These are phyloP conservation scores for Fusarium tjaetaba DNA, from an alignment of 2,329 filamentous ascomycete genomes.

Conservation along the genomic window DNA sequence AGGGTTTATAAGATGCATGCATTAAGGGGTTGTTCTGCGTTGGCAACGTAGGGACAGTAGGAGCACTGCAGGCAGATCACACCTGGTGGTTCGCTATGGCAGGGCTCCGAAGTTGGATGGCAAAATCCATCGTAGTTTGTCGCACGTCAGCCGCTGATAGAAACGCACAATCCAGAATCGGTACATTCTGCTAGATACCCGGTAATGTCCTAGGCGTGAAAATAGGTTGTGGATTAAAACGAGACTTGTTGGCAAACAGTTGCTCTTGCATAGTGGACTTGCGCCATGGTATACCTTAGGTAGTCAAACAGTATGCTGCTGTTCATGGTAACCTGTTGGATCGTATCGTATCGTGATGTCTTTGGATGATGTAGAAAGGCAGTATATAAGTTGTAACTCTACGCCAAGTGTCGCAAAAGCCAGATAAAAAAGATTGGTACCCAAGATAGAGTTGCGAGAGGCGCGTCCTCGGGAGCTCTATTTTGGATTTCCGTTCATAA, in stretches of 20 bases:
- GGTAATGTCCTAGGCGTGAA: neutral
- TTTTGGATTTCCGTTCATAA: neutral
- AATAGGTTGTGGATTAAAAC: neutral
- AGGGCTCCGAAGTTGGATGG: neutral
- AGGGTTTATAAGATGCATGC: neutral
- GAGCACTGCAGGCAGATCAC: slow-evolving; percentile 1
- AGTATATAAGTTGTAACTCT: neutral
- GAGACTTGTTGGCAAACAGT: neutral
- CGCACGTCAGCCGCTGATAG: neutral
- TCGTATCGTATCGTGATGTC: neutral
- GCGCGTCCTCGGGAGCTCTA: neutral
- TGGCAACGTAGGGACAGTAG: slow-evolving; percentile 1
- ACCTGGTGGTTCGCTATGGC: neutral
- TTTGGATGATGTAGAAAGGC: slow-evolving; percentile 10
- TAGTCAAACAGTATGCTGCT: neutral
- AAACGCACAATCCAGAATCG: neutral
- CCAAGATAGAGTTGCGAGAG: neutral
- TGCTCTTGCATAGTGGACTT: neutral
- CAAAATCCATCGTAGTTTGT: neutral
- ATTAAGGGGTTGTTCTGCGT: slow-evolving; percentile 3
- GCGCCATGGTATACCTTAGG: neutral
- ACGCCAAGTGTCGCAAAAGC: neutral
- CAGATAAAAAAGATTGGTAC: neutral
- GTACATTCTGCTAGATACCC: neutral
- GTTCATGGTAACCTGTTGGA: neutral